Evolutionary conservation across 306 rosid genomes (phyloP), one percentile per base, ranked within the genome.

Genomic region (Elaeagnus macrophylla): DNA sequence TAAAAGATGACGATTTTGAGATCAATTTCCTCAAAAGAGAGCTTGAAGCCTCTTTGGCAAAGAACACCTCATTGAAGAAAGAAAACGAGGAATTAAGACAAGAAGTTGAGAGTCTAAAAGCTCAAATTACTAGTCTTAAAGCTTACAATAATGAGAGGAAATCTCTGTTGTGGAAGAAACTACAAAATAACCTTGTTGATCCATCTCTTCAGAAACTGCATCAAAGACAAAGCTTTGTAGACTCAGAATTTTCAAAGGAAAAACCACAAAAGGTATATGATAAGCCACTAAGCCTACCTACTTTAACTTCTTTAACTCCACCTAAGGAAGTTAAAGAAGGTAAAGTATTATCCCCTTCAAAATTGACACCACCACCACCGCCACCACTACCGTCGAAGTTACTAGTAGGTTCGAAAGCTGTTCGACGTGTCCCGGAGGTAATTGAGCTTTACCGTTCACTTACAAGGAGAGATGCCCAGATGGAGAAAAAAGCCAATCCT

Each of bases 401-500:
- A 11, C 61, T 64, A 3, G 61, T 65, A 1, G 78, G 87, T 10
- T 54, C 81, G 10, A 91, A 71, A 74, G 75, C 78, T 7, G 87
- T 91, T 39, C 81, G 89, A 36, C 87, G 94, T 52, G 99, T 93
- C 39, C 99, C 99, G 0, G 96, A 84, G 79, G 83, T 87, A 36
- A 77, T 82, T 25, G 96, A 93, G 65, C 40, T 93, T 43, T 84
- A 87, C 79, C 95, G 96, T 37, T 75, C 81, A 15, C 85, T 93
- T 44, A 82, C 95, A 41, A 81, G 80, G 66, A 82, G 72, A 66
- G 89, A 87, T 57, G 72, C 72, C 1, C 72, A 65, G 59, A 68
- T 53, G 67, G 99, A 80, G 56, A 79, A 57, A 60, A 84, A 54
- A 67, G 61, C 53, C 51, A 59, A 69, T n/a, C 61, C 70, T 3